Evolutionary conservation across 257 asterid genomes (phyloP).

Genomic region (Nicotiana knightiana): DNA sequence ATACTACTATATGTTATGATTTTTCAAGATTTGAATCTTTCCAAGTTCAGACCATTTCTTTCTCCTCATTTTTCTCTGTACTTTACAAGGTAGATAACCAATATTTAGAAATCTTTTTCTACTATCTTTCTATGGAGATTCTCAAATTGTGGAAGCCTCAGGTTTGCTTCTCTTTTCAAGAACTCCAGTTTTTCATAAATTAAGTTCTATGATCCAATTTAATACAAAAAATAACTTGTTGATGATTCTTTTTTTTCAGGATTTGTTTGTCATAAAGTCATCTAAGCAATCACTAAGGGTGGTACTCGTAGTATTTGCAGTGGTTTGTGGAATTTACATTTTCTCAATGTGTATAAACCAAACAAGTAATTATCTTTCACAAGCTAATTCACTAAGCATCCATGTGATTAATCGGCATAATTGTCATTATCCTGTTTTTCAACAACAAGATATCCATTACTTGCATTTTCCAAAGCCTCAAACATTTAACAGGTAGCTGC

Average conservation of each 20-base stretch:
- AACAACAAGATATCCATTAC: constrained; percentile 35
- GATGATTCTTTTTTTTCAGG: constrained; percentile 28
- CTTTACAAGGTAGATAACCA: background rate
- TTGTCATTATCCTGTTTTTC: constrained; percentile 19
- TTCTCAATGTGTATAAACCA: constrained; percentile 43
- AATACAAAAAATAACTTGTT: background rate
- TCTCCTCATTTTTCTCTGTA: constrained; percentile 40
- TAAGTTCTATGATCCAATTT: background rate
- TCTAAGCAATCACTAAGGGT: constrained; percentile 45
- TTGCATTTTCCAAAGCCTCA: constrained; percentile 64
- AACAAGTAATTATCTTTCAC: constrained; percentile 23
- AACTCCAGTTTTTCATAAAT: background rate
- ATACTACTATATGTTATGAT: background rate
- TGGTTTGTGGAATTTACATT: constrained; percentile 48
- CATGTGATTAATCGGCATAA: constrained; percentile 31
- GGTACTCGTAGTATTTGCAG: constrained; percentile 40
- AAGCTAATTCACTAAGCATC: constrained; percentile 21
- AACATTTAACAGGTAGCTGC: constrained; percentile 52
- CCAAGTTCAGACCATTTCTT: constrained; percentile 37
- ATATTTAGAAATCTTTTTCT: background rate
- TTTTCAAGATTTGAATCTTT: constrained; percentile 12
- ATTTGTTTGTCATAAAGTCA: constrained; percentile 25
- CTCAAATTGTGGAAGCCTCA: constrained; percentile 33
- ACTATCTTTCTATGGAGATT: constrained; percentile 33
- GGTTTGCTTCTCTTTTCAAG: constrained; percentile 19